Evolutionary conservation across 2,329 filamentous ascomycete species (phyloP).

Genomic region (Trichoderma guizhouense): DNA sequence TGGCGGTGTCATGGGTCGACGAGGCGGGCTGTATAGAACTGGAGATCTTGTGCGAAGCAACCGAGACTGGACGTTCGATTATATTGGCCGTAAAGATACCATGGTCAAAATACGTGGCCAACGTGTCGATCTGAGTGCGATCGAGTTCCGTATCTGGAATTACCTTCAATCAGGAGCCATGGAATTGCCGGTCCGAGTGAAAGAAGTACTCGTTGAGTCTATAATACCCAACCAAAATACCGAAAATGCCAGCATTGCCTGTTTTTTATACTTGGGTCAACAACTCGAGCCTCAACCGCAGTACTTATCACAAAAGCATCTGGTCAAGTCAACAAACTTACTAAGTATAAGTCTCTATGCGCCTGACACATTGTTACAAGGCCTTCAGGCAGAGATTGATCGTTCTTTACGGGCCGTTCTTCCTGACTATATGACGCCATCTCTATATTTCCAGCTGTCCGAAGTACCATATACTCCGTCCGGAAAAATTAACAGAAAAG

Average conservation of each 20-base stretch:
- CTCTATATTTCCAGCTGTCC: background rate
- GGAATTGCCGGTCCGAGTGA: background rate
- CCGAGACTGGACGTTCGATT: background rate
- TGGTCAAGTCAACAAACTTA: background rate
- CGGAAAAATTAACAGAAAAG: background rate
- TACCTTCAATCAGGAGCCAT: background rate
- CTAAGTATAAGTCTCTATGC: background rate
- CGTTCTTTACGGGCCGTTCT: background rate
- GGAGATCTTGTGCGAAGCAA: background rate
- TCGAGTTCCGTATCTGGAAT: background rate
- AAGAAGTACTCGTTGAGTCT: background rate
- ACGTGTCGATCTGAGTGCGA: background rate
- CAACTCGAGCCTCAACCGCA: background rate
- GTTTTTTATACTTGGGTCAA: background rate
- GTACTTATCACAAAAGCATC: background rate
- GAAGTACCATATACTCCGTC: background rate
- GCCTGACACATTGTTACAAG: background rate
- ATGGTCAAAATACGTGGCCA: background rate
- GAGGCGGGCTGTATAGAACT: background rate
- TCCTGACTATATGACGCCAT: background rate
- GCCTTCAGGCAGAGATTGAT: background rate
- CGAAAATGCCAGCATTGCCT: background rate
- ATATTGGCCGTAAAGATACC: background rate
- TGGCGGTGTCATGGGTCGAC: background rate
- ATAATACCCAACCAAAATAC: background rate